Percentiles rank a stretch among this genome's conserved stretches.
phyloP scores from a whole-genome alignment of 805 yeast genomes.

The Candida nanaspora region DNA sequence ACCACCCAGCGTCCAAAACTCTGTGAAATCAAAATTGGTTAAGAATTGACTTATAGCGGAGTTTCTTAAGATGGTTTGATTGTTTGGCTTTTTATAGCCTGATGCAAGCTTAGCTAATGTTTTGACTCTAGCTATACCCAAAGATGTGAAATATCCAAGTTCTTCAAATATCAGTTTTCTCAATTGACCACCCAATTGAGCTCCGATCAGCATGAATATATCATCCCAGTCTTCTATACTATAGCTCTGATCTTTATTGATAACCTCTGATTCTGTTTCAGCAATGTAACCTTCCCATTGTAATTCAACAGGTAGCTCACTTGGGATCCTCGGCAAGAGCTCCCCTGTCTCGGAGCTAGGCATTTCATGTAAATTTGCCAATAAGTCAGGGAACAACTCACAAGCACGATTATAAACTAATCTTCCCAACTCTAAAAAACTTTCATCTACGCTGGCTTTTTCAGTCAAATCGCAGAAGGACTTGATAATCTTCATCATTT shows the following conservation, averaged over 20 bases:
- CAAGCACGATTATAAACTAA: conserved; percentile 39
- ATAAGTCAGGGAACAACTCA: conserved; percentile 40
- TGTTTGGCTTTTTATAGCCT: conserved; percentile 76
- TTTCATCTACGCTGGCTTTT: conserved; percentile 94
- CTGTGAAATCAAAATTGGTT: conserved; percentile 53
- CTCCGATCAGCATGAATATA: conserved; percentile 57
- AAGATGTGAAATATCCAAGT: conserved; percentile 81
- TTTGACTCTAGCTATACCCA: conserved; percentile 76
- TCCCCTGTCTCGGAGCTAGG: conserved; percentile 11
- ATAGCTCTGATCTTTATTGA: conserved; percentile 8
- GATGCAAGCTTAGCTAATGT: conserved; percentile 83
- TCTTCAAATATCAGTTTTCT: conserved; percentile 44
- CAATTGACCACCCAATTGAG: conserved; percentile 47
- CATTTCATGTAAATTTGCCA: conserved; percentile 5
- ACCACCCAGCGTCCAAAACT: conserved; percentile 91
- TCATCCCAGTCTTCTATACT: conserved; percentile 71
- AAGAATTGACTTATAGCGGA: conserved; percentile 45
- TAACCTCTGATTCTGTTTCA: conserved; percentile 13
- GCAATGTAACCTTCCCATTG: conserved; percentile 24
- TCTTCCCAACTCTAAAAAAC: conserved; percentile 78
- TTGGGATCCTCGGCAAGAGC: conserved; percentile 39
- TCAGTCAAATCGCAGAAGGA: conserved; percentile 63
- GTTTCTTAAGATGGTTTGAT: conserved; percentile 68
- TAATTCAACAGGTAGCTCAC: conserved; percentile 23
- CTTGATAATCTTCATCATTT: conserved; percentile 61